phyloP scores from a whole-genome alignment of 1,284 basidiomycete species.

The Rhodofomes roseus region DNA sequence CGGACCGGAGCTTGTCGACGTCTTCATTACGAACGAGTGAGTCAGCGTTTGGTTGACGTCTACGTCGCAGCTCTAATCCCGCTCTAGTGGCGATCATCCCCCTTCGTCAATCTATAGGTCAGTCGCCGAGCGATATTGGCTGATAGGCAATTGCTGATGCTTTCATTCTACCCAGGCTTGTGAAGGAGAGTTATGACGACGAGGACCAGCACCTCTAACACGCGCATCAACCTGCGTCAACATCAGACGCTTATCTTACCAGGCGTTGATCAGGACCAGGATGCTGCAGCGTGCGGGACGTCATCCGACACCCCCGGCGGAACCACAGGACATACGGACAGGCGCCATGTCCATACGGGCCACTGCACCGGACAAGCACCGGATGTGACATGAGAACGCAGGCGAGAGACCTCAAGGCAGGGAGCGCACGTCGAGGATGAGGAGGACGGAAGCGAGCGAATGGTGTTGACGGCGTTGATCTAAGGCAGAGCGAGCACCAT shows the following conservation, averaged over 20 bases:
- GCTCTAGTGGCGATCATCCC: conserved; percentile 81
- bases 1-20: conserved; percentile 85
- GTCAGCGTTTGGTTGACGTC: too few species aligned
- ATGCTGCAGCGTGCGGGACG: not conserved
- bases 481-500: not conserved
- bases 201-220: conserved; percentile 74
- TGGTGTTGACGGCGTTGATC: not conserved
- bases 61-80: not conserved
- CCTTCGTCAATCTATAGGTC: conserved; percentile 88
- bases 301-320: not conserved
- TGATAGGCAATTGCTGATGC: not conserved
- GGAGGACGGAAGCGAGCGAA: not conserved
- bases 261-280: not conserved
- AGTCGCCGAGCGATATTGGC: not conserved
- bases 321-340: not conserved
- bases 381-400: not conserved
- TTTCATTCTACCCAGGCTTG: conserved; percentile 43
- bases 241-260: not conserved
- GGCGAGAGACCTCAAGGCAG: not conserved
- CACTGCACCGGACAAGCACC: not conserved
- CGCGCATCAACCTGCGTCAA: not conserved
- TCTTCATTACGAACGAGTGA: conserved; percentile 96
- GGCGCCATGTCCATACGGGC: not conserved
- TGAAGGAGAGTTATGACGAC: conserved; percentile 92
- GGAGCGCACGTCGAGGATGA: not conserved